Evolutionary conservation across 257 asterid species (phyloP).

Genomic region (Nemophila menziesii): DNA sequence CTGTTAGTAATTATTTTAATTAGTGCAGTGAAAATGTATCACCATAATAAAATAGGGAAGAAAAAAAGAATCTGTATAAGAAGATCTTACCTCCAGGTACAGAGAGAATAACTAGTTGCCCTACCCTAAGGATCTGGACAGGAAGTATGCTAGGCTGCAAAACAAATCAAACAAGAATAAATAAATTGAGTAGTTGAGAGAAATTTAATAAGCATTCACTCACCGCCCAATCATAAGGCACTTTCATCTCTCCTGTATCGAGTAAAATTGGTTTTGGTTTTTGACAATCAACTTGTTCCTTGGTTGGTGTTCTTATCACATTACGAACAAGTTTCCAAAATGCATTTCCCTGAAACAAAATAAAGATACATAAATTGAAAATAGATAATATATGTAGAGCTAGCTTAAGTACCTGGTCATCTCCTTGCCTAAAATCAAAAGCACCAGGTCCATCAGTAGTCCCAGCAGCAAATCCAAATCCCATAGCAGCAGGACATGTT

Average conservation of each 20-base stretch:
- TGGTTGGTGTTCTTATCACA: conserved; percentile 32
- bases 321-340: conserved; percentile 42
- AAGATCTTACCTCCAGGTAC: conserved; percentile 44
- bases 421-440: conserved; percentile 53
- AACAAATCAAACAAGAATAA: background rate
- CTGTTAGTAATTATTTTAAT: conserved; percentile 13
- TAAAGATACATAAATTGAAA: too few species aligned
- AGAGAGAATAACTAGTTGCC: conserved; percentile 31
- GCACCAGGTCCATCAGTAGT: conserved; percentile 72
- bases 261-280: conserved; percentile 46
- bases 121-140: conserved; percentile 49
- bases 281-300: conserved; percentile 49
- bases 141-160: conserved; percentile 52
- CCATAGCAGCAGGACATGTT: conserved; percentile 63
- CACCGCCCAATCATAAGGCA: conserved; percentile 66
- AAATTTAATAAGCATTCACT: too few species aligned
- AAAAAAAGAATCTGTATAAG: background rate
- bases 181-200: background rate
- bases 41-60: background rate
- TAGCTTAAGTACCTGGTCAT: conserved; percentile 21
- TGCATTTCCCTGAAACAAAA: conserved; percentile 28
- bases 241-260: conserved; percentile 45
- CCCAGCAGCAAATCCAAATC: conserved; percentile 60
- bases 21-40: background rate
- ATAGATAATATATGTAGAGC: too few species aligned